Evolutionary conservation across 2,329 filamentous ascomycete species (phyloP).

Genomic region (Stagonosporopsis chrysanthemi): DNA sequence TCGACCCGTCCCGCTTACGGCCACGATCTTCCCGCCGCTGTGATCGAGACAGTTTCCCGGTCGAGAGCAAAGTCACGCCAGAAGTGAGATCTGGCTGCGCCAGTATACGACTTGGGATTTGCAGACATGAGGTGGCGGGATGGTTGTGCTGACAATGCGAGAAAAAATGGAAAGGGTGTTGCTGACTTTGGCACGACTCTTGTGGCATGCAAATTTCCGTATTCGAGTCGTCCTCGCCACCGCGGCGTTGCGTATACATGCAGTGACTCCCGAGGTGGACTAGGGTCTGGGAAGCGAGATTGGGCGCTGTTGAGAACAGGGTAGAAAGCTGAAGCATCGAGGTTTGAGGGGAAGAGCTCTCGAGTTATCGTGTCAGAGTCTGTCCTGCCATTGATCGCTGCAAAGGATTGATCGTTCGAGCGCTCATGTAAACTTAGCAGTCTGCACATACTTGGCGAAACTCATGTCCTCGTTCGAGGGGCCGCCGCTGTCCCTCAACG

Average conservation of each 20-base stretch:
- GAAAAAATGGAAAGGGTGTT: neutral
- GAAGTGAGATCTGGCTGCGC: neutral
- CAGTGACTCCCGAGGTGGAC: conserved; percentile 21
- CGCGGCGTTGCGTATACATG: conserved; percentile 4
- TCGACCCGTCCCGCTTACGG: conserved; percentile 13
- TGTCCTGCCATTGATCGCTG: neutral
- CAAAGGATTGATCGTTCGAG: neutral
- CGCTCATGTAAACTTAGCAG: conserved; percentile 46
- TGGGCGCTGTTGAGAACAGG: conserved; percentile 1
- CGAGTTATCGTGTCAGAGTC: neutral
- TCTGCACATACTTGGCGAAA: conserved; percentile 59
- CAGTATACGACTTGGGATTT: conserved; percentile 1
- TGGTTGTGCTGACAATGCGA: conserved; percentile 4
- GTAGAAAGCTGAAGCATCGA: conserved; percentile 5
- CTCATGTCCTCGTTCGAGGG: conserved; percentile 58
- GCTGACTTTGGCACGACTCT: conserved; percentile 14
- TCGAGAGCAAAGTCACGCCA: conserved; percentile 9
- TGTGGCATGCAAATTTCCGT: conserved; percentile 3
- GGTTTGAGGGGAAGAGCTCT: neutral
- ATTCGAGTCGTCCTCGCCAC: conserved; percentile 5
- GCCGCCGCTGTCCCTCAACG: conserved; percentile 63
- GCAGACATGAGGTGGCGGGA: neutral
- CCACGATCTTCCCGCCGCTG: conserved; percentile 19
- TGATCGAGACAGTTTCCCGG: conserved; percentile 31
- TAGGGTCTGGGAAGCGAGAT: conserved; percentile 24